A percentile compares a stretch with the other conserved stretches of the same genome.
phyloP scores from a whole-genome alignment of 108 stramenopile species.

The Cyclotella kingstonii region DNA sequence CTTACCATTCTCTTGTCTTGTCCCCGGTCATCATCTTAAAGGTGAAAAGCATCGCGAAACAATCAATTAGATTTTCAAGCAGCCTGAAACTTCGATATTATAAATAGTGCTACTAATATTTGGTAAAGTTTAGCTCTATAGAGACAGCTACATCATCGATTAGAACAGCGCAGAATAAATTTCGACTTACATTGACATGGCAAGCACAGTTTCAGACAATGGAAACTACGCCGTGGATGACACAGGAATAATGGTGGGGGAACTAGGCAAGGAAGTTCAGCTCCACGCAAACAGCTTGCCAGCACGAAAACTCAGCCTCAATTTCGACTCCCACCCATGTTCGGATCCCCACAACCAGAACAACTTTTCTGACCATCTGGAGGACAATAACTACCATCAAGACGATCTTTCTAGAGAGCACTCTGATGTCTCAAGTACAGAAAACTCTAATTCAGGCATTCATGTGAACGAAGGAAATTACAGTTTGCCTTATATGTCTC shows the following conservation, averaged over 20 bases:
- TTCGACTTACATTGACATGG: constrained; percentile 6
- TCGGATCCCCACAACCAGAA: background rate
- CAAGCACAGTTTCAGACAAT: constrained; percentile 26
- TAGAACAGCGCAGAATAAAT: too few species aligned
- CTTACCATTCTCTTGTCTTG: too few species aligned
- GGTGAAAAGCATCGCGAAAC: too few species aligned
- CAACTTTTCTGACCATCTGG: background rate
- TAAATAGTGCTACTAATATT: too few species aligned
- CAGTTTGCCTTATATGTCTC: constrained; percentile 4
- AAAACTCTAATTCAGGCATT: constrained; percentile 36
- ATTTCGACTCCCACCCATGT: background rate
- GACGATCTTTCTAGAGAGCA: constrained; percentile 6
- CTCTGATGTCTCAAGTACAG: constrained; percentile 22
- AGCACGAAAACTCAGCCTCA: too few species aligned
- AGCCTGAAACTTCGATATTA: too few species aligned
- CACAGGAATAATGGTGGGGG: background rate
- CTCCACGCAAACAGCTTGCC: background rate
- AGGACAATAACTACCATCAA: background rate
- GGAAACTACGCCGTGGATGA: constrained; percentile 16
- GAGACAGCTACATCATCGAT: too few species aligned
- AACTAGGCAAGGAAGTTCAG: constrained; percentile 3
- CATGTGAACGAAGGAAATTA: constrained; percentile 16
- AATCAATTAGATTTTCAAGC: too few species aligned
- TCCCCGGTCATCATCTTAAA: too few species aligned
- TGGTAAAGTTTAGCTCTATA: too few species aligned